Evolutionary conservation across 129 eudicot genomes (phyloP), one percentile per base, ranked within the genome.

Genomic region (Lonicera japonica): DNA sequence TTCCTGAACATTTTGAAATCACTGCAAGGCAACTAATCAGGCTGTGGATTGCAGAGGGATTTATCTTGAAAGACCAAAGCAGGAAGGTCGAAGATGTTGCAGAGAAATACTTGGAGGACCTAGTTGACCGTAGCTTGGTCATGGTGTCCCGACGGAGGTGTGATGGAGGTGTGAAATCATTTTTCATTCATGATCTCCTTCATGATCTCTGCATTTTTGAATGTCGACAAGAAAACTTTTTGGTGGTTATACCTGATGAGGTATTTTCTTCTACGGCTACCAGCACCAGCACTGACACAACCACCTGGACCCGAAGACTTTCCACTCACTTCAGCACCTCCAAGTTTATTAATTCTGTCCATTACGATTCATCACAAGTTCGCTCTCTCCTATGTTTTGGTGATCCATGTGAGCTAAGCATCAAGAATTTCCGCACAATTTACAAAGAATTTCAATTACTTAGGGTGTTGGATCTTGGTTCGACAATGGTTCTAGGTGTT

Each of bases 41-140:
- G n/a, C 21, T 65, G 22, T 73, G 78, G 78, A 58, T 65, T 9
- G 72, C 78, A 0, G 78, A 73, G 56, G 78, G 78, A 21, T 66
- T 73, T 38, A 20, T 73, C 16, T 19, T 9, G 9, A 16, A 51
- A 25, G 51, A 25, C 4, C 11, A 51, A 0, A 29, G 47, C 20
- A 36, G 4, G 21, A 25, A 19, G 7, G 19, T 13, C n/a, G 67
- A 47, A 43, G 54, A 58, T 8, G 61, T 34, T 25, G n/a, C n/a
- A n/a, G n/a, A n/a, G n/a, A n/a, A n/a, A n/a, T n/a, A n/a, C n/a
- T n/a, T n/a, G n/a, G n/a, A 61, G 41, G 55, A 61, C 40, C 10
- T 18, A n/a, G 48, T 52, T 10, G 16, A 54, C 45, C 29, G 17
- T 6, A 51, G 70, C 38, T n/a, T n/a, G n/a, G n/a, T n/a, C n/a